phyloP scores from a whole-genome alignment of 495 filamentous ascomycete species.

The Penicillium cinerascens region DNA sequence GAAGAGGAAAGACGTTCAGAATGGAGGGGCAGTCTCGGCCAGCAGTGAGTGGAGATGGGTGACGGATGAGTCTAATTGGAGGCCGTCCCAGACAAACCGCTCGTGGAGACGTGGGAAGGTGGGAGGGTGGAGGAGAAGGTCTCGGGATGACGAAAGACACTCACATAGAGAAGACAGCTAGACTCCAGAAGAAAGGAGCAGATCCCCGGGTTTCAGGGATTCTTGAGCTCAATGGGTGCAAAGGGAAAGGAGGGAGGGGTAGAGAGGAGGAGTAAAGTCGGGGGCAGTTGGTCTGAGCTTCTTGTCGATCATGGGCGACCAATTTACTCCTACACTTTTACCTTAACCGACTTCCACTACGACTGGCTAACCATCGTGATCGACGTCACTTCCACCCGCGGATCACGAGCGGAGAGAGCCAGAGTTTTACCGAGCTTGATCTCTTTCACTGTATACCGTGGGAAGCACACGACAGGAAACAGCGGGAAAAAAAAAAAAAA shows the following conservation, averaged over 20 bases:
- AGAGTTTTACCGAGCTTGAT: not conserved
- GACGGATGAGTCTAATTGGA: slow-evolving; percentile 5
- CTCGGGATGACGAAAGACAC: not conserved
- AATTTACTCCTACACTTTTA: not conserved
- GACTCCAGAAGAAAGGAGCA: slow-evolving; percentile 1
- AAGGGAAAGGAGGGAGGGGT: not conserved
- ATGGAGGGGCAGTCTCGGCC: slow-evolving; percentile 4
- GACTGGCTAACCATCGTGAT: slow-evolving; percentile 4
- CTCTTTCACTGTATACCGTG: not conserved
- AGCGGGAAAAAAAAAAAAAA: slow-evolving; percentile 1
- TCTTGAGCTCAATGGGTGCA: not conserved
- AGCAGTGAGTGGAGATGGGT: slow-evolving; percentile 1
- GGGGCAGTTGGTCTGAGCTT: slow-evolving; percentile 23
- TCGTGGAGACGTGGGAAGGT: not conserved
- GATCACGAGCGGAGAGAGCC: not conserved
- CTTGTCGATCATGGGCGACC: slow-evolving; percentile 15
- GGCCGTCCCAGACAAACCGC: not conserved
- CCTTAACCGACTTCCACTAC: not conserved
- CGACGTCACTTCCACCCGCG: slow-evolving; percentile 17
- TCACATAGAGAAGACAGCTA: not conserved
- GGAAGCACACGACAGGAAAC: slow-evolving; percentile 7
- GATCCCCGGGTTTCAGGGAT: not conserved
- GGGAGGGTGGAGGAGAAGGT: not conserved
- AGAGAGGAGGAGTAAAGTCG: slow-evolving; percentile 15
- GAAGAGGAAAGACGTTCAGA: not conserved